Evolutionary conservation across 306 rosid genomes (phyloP).

Genomic region (Vigna unguiculata): DNA sequence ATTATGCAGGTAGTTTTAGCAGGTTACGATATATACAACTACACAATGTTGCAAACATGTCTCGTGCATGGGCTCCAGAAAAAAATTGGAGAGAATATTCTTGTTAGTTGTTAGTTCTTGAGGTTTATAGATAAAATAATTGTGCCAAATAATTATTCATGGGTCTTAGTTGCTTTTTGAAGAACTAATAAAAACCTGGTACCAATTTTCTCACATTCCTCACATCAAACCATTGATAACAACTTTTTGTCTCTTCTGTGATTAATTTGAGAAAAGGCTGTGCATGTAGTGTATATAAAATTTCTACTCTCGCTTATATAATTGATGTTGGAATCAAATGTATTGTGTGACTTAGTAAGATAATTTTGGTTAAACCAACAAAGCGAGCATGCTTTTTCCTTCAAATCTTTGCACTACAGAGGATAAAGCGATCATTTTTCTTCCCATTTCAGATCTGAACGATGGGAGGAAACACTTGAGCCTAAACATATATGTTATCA

Average conservation of each 20-base stretch:
- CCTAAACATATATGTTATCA: too few relatives aligned
- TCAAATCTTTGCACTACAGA: too few relatives aligned
- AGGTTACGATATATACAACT: not conserved
- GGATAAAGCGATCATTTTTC: too few relatives aligned
- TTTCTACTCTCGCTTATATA: too few relatives aligned
- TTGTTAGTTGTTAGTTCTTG: conserved; percentile 10
- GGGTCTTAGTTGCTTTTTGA: not conserved
- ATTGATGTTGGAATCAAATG: too few relatives aligned
- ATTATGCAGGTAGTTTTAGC: not conserved
- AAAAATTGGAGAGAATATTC: not conserved
- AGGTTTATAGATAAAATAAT: conserved; percentile 4
- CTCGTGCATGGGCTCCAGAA: not conserved
- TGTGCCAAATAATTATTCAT: not conserved
- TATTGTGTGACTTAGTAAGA: too few relatives aligned
- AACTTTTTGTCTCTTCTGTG: not conserved
- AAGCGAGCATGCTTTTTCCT: too few relatives aligned
- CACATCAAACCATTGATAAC: not conserved
- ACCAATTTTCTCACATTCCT: not conserved
- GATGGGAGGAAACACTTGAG: too few relatives aligned
- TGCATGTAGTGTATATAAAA: too few relatives aligned
- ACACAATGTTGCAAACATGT: conserved; percentile 20
- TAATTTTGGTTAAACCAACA: too few relatives aligned
- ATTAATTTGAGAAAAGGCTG: not conserved
- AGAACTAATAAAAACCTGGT: not conserved
- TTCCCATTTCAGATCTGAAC: too few relatives aligned